Evolutionary conservation across 805 yeast genomes (phyloP).

Genomic region (Candida easanensis): DNA sequence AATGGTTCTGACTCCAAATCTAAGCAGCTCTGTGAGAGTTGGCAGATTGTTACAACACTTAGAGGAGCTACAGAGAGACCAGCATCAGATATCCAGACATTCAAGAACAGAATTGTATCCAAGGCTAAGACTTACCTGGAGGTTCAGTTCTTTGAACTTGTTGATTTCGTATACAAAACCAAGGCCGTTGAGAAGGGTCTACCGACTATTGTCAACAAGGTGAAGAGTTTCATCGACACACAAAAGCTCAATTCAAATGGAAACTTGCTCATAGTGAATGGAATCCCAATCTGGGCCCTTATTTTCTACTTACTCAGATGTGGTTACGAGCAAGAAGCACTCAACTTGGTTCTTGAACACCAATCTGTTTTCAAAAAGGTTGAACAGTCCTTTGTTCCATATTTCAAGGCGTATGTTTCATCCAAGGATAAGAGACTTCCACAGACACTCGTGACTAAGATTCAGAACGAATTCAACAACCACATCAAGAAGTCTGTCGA

Average conservation of each 20-base stretch:
- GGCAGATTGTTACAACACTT: conserved; percentile 57
- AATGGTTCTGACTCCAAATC: conserved; percentile 59
- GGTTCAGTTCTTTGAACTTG: conserved; percentile 69
- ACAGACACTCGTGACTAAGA: conserved; percentile 61
- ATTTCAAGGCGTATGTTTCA: conserved; percentile 66
- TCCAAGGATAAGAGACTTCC: conserved; percentile 55
- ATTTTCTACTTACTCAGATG: conserved; percentile 81
- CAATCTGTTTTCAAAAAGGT: conserved; percentile 75
- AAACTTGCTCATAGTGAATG: conserved; percentile 68
- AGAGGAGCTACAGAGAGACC: conserved; percentile 24
- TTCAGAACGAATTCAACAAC: conserved; percentile 80
- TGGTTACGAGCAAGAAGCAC: conserved; percentile 78
- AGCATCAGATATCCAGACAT: conserved; percentile 19
- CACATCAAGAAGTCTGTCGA: conserved; percentile 65
- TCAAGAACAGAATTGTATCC: conserved; percentile 39
- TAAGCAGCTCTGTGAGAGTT: conserved; percentile 69
- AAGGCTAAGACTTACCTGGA: conserved; percentile 66
- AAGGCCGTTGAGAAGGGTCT: conserved; percentile 58
- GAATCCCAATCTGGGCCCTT: conserved; percentile 92
- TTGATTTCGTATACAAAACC: conserved; percentile 61
- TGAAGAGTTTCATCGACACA: conserved; percentile 56
- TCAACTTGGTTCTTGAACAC: conserved; percentile 61
- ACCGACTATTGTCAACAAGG: conserved; percentile 70
- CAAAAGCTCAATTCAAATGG: conserved; percentile 42
- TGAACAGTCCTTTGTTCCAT: conserved; percentile 80